Percentiles rank a stretch among this genome's conserved stretches.
phyloP scores from a whole-genome alignment of 2,329 filamentous ascomycete species.

The Dothidotthia symphoricarpi region DNA sequence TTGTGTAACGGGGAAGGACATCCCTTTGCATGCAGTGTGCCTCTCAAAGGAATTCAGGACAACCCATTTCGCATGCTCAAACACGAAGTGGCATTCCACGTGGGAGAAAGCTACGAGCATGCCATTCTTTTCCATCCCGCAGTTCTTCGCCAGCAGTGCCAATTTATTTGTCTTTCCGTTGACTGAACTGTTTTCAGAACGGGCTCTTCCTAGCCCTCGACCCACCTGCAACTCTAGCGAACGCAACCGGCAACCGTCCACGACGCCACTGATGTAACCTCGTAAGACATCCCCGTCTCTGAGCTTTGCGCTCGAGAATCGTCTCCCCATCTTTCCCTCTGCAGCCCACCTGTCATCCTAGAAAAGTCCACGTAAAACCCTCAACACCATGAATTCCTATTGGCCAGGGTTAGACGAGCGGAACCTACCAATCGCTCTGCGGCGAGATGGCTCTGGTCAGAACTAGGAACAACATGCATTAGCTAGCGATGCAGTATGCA shows the following conservation, averaged over 20 bases:
- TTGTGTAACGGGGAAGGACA: not conserved
- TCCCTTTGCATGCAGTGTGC: not conserved
- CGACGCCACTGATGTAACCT: conserved; percentile 3
- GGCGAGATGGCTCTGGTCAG: too few species aligned
- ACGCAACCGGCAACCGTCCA: conserved; percentile 2
- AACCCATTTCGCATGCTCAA: conserved; percentile 3
- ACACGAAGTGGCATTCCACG: conserved; percentile 2
- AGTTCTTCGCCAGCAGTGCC: not conserved
- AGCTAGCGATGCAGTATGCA: too few species aligned
- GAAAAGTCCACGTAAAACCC: not conserved
- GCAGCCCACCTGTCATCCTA: not conserved
- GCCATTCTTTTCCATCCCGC: too few species aligned
- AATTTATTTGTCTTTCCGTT: not conserved
- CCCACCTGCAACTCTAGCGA: conserved; percentile 3
- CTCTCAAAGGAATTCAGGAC: not conserved
- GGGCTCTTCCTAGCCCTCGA: too few species aligned
- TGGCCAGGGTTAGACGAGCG: not conserved
- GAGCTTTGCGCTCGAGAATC: conserved; percentile 15
- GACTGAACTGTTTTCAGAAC: too few species aligned
- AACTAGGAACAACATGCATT: too few species aligned
- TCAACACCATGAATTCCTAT: not conserved
- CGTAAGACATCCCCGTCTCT: conserved; percentile 5
- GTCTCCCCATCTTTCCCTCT: conserved; percentile 11
- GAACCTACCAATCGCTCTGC: too few species aligned
- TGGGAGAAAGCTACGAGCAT: not conserved